Base-by-base conservation (phyloP, 164 flowering plant species). In the Vitis labrusca region DNA sequence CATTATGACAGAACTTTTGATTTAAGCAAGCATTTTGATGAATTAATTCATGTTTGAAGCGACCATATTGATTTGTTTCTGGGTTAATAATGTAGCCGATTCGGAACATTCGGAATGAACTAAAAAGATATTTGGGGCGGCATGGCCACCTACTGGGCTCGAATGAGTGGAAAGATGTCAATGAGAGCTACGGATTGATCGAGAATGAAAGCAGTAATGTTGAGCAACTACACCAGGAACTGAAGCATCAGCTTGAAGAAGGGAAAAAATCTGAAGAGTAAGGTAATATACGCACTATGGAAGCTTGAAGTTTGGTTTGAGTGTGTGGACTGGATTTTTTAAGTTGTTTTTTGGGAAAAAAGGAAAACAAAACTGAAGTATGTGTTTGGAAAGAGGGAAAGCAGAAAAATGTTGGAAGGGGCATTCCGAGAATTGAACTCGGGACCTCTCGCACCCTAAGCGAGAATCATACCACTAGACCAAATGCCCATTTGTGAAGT, bases 401-500 rank as follows among this genome's bases (percentile, higher is more conserved):
- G 44, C 44, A 37, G 7, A 37, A 37, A 37, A 37, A 23, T 23
- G 27, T 23, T 23, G 7, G 7, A 37, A 6, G 88, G 92, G 90
- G 89, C 81, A 85, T 85, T 85, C 83, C 89, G 85, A 79, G 92
- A 88, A 86, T 86, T 82, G 93, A 85, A 89, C 89, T 86, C 90
- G 81, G 83, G 86, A 86, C 91, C 89, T 86, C 91, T 90, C 88
- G 91, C 91, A 85, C 91, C 92, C 94, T 83, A 88, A 88, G 89
- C 88, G 88, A 86, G 91, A 89, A 89, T 89, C 91, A 87, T 89
- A 85, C 91, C 90, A 89, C 91, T 88, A 89, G 88, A 89, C 90
- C 90, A 87, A 86, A 82, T 83, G 79, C 87, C 87, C 90, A 37
- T 5, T 37, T 37, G 44, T 37, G 27, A 23, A 23, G 27, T 23